Evolutionary conservation across 2,329 filamentous ascomycete genomes (phyloP).

Genomic region (Pseudogymnoascus sp.): DNA sequence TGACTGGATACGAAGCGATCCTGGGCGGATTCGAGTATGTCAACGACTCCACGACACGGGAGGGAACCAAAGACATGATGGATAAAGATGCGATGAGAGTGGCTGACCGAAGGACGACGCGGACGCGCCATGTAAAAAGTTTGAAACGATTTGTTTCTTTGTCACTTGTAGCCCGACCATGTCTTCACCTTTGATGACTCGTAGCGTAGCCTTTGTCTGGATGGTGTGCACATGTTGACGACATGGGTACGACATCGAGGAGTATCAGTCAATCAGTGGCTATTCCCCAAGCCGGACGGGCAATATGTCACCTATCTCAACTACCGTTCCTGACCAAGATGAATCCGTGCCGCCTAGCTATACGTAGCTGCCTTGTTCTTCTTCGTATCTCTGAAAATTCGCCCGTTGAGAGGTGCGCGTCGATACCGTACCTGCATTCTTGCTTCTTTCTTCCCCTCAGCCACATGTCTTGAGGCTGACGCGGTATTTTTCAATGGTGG

Average conservation of each 20-base stretch:
- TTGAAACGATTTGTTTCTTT: constrained; percentile 5
- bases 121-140: not conserved
- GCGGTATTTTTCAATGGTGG: not conserved
- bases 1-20: constrained; percentile 5
- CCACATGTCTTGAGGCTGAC: constrained; percentile 2
- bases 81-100: not conserved
- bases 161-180: not conserved
- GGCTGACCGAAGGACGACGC: constrained; percentile 4
- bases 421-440: not conserved
- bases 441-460: not conserved
- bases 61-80: constrained; percentile 3
- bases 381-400: not conserved
- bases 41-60: not conserved
- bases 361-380: not conserved
- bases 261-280: not conserved
- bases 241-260: not conserved
- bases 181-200: not conserved
- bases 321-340: not conserved
- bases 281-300: not conserved
- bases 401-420: not conserved
- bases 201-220: constrained; percentile 1
- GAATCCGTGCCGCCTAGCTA: not conserved
- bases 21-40: not conserved
- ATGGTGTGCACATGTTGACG: not conserved
- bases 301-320: not conserved